Base-by-base conservation (phyloP, 768 basidiomycete genomes). In the Lanmaoa pseudosensibilis region DNA sequence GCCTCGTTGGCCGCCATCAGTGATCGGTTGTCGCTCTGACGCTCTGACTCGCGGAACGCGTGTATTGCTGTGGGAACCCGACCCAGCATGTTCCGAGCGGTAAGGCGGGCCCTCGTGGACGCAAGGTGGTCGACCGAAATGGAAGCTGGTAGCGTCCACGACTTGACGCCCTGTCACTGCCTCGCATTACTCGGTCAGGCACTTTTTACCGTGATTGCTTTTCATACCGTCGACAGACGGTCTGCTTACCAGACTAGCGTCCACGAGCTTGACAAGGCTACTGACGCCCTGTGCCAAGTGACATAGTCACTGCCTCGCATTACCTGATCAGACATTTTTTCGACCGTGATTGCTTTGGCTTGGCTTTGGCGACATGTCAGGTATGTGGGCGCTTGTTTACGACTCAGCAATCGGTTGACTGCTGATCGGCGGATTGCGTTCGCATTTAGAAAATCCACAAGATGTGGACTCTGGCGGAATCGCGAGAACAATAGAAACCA, bases 11-110 rank as follows among this genome's bases (percentile, higher is more conserved):
- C 40, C 25, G 10, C 19, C 27, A 56, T 55, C 56, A 52, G 46
- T 16, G 40, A n/a, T 8, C 37, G 39, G 46, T 33, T 25, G 40
- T 16, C 25, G n/a, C 47, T 37, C 46, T 21, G 38, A 41, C 58
- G 39, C 54, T 46, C 57, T 68, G 70, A 68, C 70, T 70, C 59
- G 47, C 34, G 30, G 51, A 34, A 21, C 11, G n/a, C 48, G 11
- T 43, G 43, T 25, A 19, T 33, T 36, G 21, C 38, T 36, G 53
- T 56, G 61, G 44, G 57, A 50, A 49, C 30, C 19, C 1, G 11
- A 30, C n/a, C 8, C 23, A 11, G 5, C 32, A 60, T 47, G 61
- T 30, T 55, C 52, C 54, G 37, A 11, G 23, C 32, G 48, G 37
- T 13, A 10, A 50, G 33, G 38, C 33, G 6, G 27, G 13, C 46